Conservation (phyloP, 2,329 filamentous ascomycete species). For the Aureobasidium sp. region DNA sequence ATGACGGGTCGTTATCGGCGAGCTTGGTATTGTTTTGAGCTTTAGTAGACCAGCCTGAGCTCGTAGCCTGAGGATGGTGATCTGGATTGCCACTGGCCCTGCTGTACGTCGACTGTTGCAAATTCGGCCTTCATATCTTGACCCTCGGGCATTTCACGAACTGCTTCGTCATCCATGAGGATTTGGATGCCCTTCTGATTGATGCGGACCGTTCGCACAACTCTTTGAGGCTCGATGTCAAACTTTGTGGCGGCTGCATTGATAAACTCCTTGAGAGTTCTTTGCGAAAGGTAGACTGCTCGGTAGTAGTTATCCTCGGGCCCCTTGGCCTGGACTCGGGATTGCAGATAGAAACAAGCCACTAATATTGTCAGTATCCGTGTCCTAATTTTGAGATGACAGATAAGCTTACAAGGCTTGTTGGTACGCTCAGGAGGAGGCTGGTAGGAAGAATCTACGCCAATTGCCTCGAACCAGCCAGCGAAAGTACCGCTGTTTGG, state of each 20-base stretch:
- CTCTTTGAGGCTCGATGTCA: slow-evolving; percentile 64
- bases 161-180: slow-evolving; percentile 83
- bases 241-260: slow-evolving; percentile 70
- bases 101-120: slow-evolving; percentile 47
- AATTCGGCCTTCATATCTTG: slow-evolving; percentile 77
- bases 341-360: slow-evolving; percentile 80
- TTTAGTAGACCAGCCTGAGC: slow-evolving; percentile 42
- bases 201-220: slow-evolving; percentile 65
- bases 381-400: slow-evolving; percentile 6
- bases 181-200: slow-evolving; percentile 71
- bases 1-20: slow-evolving; percentile 6
- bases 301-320: slow-evolving; percentile 61
- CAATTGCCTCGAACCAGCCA: slow-evolving; percentile 84
- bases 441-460: slow-evolving; percentile 79
- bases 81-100: slow-evolving; percentile 39
- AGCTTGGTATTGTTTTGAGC: background rate
- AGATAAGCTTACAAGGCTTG: slow-evolving; percentile 53
- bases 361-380: slow-evolving; percentile 41
- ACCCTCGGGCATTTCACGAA: slow-evolving; percentile 76
- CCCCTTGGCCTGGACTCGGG: slow-evolving; percentile 43
- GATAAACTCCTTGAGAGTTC: slow-evolving; percentile 68
- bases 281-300: slow-evolving; percentile 76
- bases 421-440: slow-evolving; percentile 65
- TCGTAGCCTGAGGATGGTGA: slow-evolving; percentile 41
- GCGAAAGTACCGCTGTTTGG: slow-evolving; percentile 60